These are phyloP conservation scores for Oropetium thomaeum DNA, from an alignment of 176 grass and related monocot genomes.

Conservation along the genomic window DNA sequence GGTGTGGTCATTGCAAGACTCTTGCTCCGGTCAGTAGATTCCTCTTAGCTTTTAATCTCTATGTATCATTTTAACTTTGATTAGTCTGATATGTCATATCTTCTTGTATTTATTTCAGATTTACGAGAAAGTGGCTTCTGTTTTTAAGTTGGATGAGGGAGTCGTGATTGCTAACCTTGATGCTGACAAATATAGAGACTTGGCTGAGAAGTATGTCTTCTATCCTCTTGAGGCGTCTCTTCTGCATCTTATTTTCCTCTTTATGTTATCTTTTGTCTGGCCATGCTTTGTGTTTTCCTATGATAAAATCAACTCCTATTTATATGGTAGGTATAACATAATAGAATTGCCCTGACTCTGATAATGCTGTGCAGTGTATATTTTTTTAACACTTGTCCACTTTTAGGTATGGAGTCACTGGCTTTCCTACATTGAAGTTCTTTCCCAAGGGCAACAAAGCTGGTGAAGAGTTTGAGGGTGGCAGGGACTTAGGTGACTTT, in stretches of 20 bases:
- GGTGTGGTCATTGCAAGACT: constrained; percentile 93
- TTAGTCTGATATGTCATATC: background rate
- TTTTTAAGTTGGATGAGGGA: constrained; percentile 69
- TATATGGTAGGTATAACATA: background rate
- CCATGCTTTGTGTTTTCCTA: background rate
- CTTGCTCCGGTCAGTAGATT: constrained; percentile 82
- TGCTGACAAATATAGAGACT: constrained; percentile 70
- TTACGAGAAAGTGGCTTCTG: constrained; percentile 77
- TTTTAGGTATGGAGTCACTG: constrained; percentile 75
- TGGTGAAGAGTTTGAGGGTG: constrained; percentile 86
- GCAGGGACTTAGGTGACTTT: constrained; percentile 70
- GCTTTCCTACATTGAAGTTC: constrained; percentile 90
- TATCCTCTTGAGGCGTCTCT: background rate
- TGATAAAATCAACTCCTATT: background rate
- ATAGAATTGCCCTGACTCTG: background rate
- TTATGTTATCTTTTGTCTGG: background rate
- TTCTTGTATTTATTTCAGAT: constrained; percentile 38
- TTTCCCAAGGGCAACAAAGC: constrained; percentile 90
- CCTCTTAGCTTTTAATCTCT: background rate
- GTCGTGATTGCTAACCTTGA: constrained; percentile 86
- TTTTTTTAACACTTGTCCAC: background rate
- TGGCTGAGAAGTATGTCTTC: constrained; percentile 68
- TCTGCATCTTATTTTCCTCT: background rate
- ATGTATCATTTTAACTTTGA: constrained; percentile 1
- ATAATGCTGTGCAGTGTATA: background rate